Conservation (phyloP, 768 basidiomycete species). For the Tulasnella sp. region DNA sequence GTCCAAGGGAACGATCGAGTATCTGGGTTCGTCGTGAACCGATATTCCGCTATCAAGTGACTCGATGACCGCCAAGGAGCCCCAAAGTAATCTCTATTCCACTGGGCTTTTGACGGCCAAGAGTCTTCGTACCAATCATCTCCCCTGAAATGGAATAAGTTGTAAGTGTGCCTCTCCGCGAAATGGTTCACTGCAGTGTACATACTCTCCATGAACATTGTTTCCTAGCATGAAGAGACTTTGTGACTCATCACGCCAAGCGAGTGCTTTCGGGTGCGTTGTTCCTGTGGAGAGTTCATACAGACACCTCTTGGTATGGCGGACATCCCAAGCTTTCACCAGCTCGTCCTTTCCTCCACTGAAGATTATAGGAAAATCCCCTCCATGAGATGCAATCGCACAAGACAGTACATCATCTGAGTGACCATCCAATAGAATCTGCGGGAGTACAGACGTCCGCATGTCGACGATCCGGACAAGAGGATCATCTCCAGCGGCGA, state of each 20-base stretch:
- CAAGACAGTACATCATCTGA: not conserved
- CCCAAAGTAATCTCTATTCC: slow-evolving; percentile 10
- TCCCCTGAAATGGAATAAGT: not conserved
- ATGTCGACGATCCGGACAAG: slow-evolving; percentile 9
- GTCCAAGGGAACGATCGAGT: not conserved
- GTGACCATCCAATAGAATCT: slow-evolving; percentile 17
- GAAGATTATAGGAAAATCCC: slow-evolving; percentile 12
- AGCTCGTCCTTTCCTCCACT: slow-evolving; percentile 17
- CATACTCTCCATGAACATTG: not conserved
- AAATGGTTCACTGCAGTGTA: not conserved
- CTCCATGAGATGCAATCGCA: slow-evolving; percentile 8
- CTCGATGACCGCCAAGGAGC: not conserved
- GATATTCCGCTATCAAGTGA: slow-evolving; percentile 5
- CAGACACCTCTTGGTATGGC: slow-evolving; percentile 15
- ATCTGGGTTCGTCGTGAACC: slow-evolving; percentile 6
- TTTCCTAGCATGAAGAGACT: slow-evolving; percentile 6
- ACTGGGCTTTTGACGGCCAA: not conserved
- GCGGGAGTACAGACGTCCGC: not conserved
- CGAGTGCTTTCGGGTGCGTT: not conserved
- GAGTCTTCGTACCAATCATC: not conserved
- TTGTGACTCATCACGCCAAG: not conserved
- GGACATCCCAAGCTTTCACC: slow-evolving; percentile 21
- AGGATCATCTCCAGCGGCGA: slow-evolving; percentile 15
- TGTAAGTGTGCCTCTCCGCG: not conserved
- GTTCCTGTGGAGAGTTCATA: slow-evolving; percentile 21